Percentiles rank a stretch among this genome's conserved stretches.
Conservation (phyloP, 352 stramenopile species). For the Pilasporangium apinafurcum region DNA sequence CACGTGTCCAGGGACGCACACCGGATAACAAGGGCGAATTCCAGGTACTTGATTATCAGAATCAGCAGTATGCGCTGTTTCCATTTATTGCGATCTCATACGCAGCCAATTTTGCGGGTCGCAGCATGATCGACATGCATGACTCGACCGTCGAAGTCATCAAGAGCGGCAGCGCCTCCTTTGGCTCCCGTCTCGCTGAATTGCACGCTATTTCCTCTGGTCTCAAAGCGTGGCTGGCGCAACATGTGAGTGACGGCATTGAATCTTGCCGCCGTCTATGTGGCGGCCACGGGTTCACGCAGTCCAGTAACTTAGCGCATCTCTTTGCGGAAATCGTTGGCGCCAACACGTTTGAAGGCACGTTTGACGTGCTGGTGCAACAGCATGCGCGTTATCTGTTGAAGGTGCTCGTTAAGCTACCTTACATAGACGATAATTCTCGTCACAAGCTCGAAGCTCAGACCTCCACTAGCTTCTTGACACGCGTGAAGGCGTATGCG, state of each 20-base stretch:
- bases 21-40: conserved; percentile 19
- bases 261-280: conserved; percentile 21
- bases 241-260: conserved; percentile 26
- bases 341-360: conserved; percentile 58
- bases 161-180: not conserved
- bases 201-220: conserved; percentile 17
- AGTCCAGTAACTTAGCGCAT: conserved; percentile 14
- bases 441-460: not conserved
- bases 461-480: conserved; percentile 7
- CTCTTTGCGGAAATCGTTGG: conserved; percentile 28
- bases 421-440: no score
- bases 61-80: conserved; percentile 44
- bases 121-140: conserved; percentile 3
- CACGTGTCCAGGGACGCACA: conserved; percentile 16
- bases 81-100: conserved; percentile 28
- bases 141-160: not conserved
- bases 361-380: conserved; percentile 63
- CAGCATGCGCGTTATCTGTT: conserved; percentile 56
- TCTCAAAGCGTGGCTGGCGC: conserved; percentile 32
- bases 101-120: conserved; percentile 5
- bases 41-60: conserved; percentile 33
- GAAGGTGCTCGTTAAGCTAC: conserved; percentile 28
- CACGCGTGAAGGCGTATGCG: conserved; percentile 7
- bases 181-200: not conserved
- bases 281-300: conserved; percentile 9